Base-by-base conservation (phyloP, 208 protist genomes). In the Leptomonas seymouri region DNA sequence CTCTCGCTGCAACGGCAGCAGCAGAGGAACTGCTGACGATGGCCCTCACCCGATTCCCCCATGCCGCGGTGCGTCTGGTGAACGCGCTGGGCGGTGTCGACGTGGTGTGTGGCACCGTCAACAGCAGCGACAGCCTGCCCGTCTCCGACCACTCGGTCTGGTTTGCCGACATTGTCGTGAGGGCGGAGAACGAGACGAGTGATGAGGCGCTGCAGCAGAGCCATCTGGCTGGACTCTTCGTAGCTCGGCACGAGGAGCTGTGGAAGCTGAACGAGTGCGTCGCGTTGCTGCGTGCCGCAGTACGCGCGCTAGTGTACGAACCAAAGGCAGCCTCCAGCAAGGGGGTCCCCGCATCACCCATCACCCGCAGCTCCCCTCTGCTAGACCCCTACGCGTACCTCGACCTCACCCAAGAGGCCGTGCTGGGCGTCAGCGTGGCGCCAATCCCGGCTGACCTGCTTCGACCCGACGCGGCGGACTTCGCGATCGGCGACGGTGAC, bases 171-270 rank as follows among this genome's bases (percentile, higher is more conserved):
- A 12, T 65, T 9, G 18, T 58, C 44, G 16, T 4, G 18, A 31
- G 36, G 23, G 71, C 58, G 18, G 45, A 56, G 57, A 44, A 27
- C 36, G 56, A 62, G 18, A 28, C 9, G n/a, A 27, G 27, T 49
- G 66, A 54, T 28, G 71, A 66, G 12, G 64, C 50, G 7, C 49
- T n/a, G 1, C 36, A 56, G 56, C 51, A 72, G 27, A 27, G 53
- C 3, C 77, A 84, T 54, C 41, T 90, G 0, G 76, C 70, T 0
- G 66, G 76, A 0, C 71, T 93, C 20, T 94, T 93, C 57, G 85
- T 84, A 0, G 74, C 69, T n/a, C 77, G 87, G 9, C 85, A 90
- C 46, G 77, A 77, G 49, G 89, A 96, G 55, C 81, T 96, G 57
- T 96, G 91, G 91, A 91, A 85, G 54, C 63, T 84, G 31, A 69